Evolutionary conservation across 2,329 filamentous ascomycete genomes (phyloP).

Genomic region (Fonsecaea pedrosoi): DNA sequence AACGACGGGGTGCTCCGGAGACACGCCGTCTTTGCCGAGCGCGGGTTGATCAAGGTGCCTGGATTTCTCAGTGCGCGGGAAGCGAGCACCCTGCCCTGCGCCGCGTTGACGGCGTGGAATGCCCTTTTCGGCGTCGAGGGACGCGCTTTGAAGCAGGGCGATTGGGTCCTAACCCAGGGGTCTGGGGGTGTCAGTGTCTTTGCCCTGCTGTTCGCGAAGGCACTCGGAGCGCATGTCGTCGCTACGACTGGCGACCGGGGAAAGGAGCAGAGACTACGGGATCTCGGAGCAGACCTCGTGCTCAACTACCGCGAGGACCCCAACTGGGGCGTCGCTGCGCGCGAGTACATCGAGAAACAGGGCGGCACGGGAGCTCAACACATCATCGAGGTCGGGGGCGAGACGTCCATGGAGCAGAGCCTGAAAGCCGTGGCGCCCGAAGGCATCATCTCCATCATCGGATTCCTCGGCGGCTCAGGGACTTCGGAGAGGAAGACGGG

Average conservation of each 20-base stretch:
- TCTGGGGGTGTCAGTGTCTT: slow-evolving; percentile 66
- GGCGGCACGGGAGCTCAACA: slow-evolving; percentile 64
- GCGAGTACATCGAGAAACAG: slow-evolving; percentile 53
- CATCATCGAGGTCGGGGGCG: slow-evolving; percentile 69
- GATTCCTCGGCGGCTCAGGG: slow-evolving; percentile 54
- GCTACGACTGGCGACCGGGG: slow-evolving; percentile 66
- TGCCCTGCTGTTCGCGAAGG: slow-evolving; percentile 23
- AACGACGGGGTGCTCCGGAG: slow-evolving; percentile 72
- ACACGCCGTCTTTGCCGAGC: slow-evolving; percentile 71
- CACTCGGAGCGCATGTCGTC: slow-evolving; percentile 59
- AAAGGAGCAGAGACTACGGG: slow-evolving; percentile 49
- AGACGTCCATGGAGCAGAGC: slow-evolving; percentile 63
- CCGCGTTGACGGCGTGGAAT: slow-evolving; percentile 71
- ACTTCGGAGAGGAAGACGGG: slow-evolving; percentile 45
- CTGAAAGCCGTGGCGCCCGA: slow-evolving; percentile 58
- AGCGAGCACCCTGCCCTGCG: slow-evolving; percentile 65
- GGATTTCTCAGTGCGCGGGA: slow-evolving; percentile 61
- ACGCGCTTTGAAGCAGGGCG: slow-evolving; percentile 59
- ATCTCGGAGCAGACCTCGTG: slow-evolving; percentile 63
- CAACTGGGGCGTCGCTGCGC: slow-evolving; percentile 66
- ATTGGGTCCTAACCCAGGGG: slow-evolving; percentile 65
- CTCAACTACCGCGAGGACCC: slow-evolving; percentile 66
- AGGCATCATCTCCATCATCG: slow-evolving; percentile 59
- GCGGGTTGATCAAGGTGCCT: slow-evolving; percentile 70
- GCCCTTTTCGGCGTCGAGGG: slow-evolving; percentile 63